Conservation (phyloP, 73 alveolate species). For the Symbiodinium natans region DNA sequence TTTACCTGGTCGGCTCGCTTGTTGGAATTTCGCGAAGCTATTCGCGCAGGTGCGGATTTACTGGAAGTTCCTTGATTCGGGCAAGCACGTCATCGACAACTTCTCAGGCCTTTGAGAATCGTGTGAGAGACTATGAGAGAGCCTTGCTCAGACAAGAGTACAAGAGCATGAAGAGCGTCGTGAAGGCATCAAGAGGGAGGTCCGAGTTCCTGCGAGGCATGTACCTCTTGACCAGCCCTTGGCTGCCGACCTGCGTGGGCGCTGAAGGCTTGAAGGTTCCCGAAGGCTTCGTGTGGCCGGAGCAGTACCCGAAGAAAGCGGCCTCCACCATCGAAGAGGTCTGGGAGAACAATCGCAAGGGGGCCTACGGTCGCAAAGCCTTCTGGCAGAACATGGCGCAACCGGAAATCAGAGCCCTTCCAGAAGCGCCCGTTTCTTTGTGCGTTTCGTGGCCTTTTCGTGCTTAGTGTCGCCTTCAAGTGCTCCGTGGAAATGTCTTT, state of each 20-base stretch:
- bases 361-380: neutral
- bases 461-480: neutral
- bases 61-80: constrained; percentile 25
- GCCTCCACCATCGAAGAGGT: neutral
- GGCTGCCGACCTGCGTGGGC: constrained; percentile 19
- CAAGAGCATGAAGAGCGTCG: neutral
- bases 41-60: constrained; percentile 2
- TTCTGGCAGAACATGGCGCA: neutral
- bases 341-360: constrained; percentile 20
- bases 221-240: constrained; percentile 3
- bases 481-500: neutral
- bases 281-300: constrained; percentile 4
- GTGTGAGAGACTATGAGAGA: neutral
- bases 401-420: no score
- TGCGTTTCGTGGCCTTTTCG: neutral
- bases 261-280: neutral
- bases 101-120: neutral
- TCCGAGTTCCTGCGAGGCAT: no score
- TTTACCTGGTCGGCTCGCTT: neutral
- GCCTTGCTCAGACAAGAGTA: neutral
- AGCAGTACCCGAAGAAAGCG: neutral
- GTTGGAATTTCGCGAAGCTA: neutral
- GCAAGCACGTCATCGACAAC: constrained; percentile 40
- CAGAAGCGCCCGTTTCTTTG: neutral
- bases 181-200: no score